These are phyloP conservation scores for Eimeria falciformis DNA, from an alignment of 169 alveolate species.

Conservation along the genomic window DNA sequence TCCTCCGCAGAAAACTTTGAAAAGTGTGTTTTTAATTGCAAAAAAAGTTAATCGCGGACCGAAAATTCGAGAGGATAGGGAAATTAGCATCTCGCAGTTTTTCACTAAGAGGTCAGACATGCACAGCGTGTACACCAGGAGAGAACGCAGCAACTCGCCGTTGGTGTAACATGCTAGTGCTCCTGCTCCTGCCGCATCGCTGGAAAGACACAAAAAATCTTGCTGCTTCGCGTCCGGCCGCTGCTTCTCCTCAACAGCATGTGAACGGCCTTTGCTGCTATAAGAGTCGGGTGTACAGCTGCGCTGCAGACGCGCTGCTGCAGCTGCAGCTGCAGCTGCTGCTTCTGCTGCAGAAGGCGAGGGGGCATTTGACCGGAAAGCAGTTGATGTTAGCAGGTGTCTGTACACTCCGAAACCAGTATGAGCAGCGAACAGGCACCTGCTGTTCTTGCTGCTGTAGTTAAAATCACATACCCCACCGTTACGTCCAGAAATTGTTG, in stretches of 20 bases:
- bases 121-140: conserved; percentile 13
- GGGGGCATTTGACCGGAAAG: no score
- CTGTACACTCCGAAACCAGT: no score
- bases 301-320: neutral
- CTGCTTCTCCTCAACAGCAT: neutral
- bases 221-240: neutral
- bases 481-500: no score
- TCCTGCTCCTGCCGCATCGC: conserved; percentile 21
- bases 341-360: neutral
- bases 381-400: no score
- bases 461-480: no score
- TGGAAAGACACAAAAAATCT: neutral
- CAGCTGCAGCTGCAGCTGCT: neutral
- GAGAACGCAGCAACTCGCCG: conserved; percentile 32
- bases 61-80: neutral
- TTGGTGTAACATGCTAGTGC: neutral
- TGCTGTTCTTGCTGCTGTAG: no score
- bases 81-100: conserved; percentile 30
- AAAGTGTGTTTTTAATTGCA: conserved; percentile 15
- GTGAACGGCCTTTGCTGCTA: neutral
- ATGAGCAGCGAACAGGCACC: no score
- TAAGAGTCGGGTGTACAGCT: no score
- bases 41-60: neutral
- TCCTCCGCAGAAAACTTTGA: conserved; percentile 77
- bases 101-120: neutral